Base-by-base conservation (phyloP, 202 grass and related monocot genomes). In the Brachypodium distachyon region DNA sequence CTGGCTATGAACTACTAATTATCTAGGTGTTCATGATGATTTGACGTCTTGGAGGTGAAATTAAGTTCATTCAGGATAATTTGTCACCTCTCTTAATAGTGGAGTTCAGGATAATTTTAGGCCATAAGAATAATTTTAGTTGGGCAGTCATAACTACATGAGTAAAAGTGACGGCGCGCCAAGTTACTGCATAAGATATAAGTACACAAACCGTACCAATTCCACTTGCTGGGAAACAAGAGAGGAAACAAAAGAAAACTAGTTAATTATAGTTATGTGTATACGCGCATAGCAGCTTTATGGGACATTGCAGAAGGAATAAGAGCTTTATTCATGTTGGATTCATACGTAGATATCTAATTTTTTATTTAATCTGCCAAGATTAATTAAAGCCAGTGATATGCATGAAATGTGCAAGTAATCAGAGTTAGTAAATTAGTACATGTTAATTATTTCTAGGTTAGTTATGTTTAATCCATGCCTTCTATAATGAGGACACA, bases 381-480 rank as follows among this genome's bases (percentile, higher is more conserved):
- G 13, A 42, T 74, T 59, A 10, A n/a, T n/a, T 34, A 55, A 42
- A 33, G 23, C 48, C 16, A 26, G 0, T 56, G 17, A n/a, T n/a
- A 63, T 29, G 46, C 77, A 86, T 62, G 37, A 54, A 81, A 86
- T 87, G 56, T 82, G 31, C 17, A 32, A n/a, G n/a, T n/a, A 71
- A 62, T 5, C 33, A 14, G n/a, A 27, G 17, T 2, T 16, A 5
- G 11, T 39, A 21, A 12, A 63, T n/a, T n/a, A 17, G 2, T 79
- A 27, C 51, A 36, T 58, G 40, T 29, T 70, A 37, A 34, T 13
- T 38, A 6, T 60, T 39, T 54, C 19, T 46, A 26, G 25, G 25
- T 23, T 56, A 48, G 27, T 11, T 12, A 33, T 26, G 61, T 73
- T 65, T 23, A 10, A 2, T 40, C 9, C 4, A 13, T 46, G 69